Base-by-base conservation (phyloP, 1,284 basidiomycete species). In the Omphalotus olearius region DNA sequence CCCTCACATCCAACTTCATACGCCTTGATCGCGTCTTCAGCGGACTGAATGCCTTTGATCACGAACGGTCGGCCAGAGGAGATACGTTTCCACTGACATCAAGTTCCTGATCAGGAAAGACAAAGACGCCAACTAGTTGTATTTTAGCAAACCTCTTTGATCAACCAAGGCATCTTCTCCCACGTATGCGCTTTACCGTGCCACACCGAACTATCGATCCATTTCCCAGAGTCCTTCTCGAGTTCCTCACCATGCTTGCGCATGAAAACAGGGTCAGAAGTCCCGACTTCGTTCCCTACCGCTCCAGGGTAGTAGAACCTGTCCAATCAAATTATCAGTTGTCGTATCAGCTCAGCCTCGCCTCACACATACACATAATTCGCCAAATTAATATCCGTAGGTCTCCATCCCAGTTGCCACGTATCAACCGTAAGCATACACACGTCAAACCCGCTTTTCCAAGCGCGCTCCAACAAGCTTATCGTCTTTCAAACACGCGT, bases 331-430 rank as follows among this genome's bases (percentile, higher is more conserved):
- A 16, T 33, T 2, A 10, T 45, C 14, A n/a, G 25, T 5, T 1
- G n/a, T 11, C 25, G 11, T 10, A 28, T 16, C 25, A 17, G 38
- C n/a, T 17, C 7, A 2, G 4, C 38, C 4, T 17, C 16, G n/a
- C n/a, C 7, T 9, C 7, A 40, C 20, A 17, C 16, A n/a, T 52
- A 73, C 69, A 68, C 66, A 57, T 76, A 77, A 62, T 82, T 80
- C 4, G 74, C 72, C 37, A 75, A 67, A 51, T 73, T 74, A 52
- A 82, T 73, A 62, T 82, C 81, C 1, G 74, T 75, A 23, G 79
- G 79, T 10, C 80, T 64, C 78, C 79, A 82, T 4, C 74, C 80
- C n/a, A 82, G 69, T 54, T 79, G 74, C 74, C 77, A 80, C 14
- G 80, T 83, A 60, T 83, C 82, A 14, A 81, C 71, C 0, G 81